These are phyloP conservation scores for Fomes fomentarius DNA, from an alignment of 1,284 basidiomycete genomes.

Conservation along the genomic window DNA sequence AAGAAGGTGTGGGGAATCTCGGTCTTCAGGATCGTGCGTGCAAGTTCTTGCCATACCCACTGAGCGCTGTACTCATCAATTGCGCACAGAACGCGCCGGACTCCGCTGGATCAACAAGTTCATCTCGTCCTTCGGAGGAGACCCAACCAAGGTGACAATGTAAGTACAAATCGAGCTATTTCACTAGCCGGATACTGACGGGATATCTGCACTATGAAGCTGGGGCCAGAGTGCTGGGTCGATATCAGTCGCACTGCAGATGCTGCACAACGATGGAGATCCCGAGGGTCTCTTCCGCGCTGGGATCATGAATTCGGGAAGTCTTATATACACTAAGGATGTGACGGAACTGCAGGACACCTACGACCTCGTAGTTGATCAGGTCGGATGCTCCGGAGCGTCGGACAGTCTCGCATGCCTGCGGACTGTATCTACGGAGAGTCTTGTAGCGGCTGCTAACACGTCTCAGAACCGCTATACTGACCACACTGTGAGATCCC, in stretches of 20 bases:
- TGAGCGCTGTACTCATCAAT: background rate
- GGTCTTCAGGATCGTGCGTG: no score
- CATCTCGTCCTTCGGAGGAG: slow-evolving; percentile 45
- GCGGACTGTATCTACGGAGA: no score
- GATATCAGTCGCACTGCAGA: slow-evolving; percentile 37
- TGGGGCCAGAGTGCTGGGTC: slow-evolving; percentile 48
- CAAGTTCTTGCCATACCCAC: no score
- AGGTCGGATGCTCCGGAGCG: no score
- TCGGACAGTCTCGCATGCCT: no score
- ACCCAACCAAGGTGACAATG: slow-evolving; percentile 40
- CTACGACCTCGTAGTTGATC: no score
- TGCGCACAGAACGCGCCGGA: slow-evolving; percentile 34
- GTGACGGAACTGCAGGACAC: no score
- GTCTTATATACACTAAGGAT: slow-evolving; percentile 33
- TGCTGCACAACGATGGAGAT: slow-evolving; percentile 37
- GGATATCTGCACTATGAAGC: slow-evolving; percentile 18
- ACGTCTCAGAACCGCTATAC: no score
- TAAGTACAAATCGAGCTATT: background rate
- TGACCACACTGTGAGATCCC: no score
- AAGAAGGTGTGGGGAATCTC: slow-evolving; percentile 44
- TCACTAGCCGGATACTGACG: background rate
- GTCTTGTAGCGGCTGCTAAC: no score
- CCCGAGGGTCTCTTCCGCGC: slow-evolving; percentile 39
- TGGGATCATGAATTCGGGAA: slow-evolving; percentile 42
- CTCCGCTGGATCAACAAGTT: slow-evolving; percentile 60